Evolutionary conservation across 1,284 basidiomycete genomes (phyloP), one percentile per base, ranked within the genome.

Genomic region (Moesziomyces sp.): DNA sequence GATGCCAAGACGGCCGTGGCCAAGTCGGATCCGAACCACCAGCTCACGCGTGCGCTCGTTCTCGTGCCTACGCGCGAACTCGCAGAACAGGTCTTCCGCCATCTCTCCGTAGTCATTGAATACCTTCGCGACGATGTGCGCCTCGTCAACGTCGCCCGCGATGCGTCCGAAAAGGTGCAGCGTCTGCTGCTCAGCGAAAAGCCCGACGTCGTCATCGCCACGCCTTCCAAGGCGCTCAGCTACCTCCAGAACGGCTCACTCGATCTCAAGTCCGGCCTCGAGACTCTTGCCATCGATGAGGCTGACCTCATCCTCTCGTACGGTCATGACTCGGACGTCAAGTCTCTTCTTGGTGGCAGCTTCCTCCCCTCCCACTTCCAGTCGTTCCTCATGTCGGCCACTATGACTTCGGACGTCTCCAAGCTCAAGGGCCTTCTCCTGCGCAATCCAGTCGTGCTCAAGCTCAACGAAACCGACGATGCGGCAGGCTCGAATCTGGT

Each of bases 271-370:
- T 24, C 87, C 86, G 49, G 57, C 0, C 86, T 99, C 24, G 91
- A 94, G 58, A 92, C 92, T 18, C 89, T 99, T 16, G 93, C 97
- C 21, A 94, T 99, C 65, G 97, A 99, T 84, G 97, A 99, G 86
- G 97, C 97, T 13, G 97, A 99, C 84, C 89, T 99, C 28, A 93
- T 99, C 58, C 88, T 99, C 10, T 97, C 95, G 0, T 99, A 99
- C 83, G 97, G 97, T 6, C 94, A 99, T 81, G 85, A 95, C 76
- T 91, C 93, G 75, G 94, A 97, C 78, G 89, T 98, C 45, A 90
- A 90, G 43, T 88, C 92, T 59, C 92, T 99, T 50, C 90, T 97
- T 73, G 88, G 88, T 53, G 91, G 91, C 21, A 71, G 69, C 53
- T 78, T 70, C 38, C 87, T 99, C 7, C 94, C 96, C 14, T 92